Evolutionary conservation across 257 asterid genomes (phyloP).

Genomic region (Nicotiana noctiflora): DNA sequence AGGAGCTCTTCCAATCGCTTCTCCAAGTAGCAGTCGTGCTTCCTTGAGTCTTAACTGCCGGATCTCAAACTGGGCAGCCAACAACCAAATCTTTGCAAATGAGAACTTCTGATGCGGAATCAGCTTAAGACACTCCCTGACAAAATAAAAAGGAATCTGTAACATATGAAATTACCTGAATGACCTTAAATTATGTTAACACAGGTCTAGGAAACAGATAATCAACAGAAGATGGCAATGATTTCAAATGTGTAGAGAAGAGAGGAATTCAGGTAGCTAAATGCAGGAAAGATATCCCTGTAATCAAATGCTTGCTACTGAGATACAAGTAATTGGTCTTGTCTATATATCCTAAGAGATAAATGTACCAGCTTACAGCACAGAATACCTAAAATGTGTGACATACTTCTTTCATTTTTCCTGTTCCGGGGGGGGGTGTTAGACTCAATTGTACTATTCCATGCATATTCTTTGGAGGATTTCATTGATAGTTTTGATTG

Average conservation of each 20-base stretch:
- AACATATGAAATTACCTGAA: neutral
- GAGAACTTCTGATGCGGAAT: constrained; percentile 57
- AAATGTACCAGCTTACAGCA: no score
- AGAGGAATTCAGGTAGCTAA: neutral
- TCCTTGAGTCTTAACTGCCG: constrained; percentile 59
- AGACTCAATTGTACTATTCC: neutral
- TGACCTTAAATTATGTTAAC: neutral
- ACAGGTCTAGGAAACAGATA: neutral
- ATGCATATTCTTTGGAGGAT: neutral
- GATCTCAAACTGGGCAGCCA: constrained; percentile 94
- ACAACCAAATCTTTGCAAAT: constrained; percentile 85
- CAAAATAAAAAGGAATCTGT: constrained; percentile 39
- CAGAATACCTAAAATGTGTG: no score
- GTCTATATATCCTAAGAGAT: neutral
- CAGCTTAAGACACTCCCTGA: constrained; percentile 19
- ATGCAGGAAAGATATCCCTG: neutral
- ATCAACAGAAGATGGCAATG: neutral
- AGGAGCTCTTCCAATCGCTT: constrained; percentile 41
- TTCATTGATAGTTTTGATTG: neutral
- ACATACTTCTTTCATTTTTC: neutral
- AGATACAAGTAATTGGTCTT: neutral
- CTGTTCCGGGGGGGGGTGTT: neutral
- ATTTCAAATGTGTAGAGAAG: neutral
- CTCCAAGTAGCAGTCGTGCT: constrained; percentile 32
- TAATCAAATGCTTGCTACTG: neutral